Evolutionary conservation across 768 basidiomycete genomes (phyloP).

Genomic region (Leucosporidium creatinivorum): DNA sequence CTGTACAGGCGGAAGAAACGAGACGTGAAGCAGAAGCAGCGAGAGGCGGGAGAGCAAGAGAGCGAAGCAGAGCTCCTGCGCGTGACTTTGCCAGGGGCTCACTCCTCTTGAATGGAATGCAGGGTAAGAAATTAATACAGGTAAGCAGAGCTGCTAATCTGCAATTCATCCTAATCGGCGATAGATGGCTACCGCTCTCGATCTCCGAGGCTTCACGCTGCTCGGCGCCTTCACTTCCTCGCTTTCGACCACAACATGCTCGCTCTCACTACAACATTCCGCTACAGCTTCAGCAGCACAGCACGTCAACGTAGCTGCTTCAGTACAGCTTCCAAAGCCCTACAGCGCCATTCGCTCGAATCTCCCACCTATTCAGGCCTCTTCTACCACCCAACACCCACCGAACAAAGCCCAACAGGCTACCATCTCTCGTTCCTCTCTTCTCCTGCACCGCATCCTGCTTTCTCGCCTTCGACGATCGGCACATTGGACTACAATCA

Average conservation of each 20-base stretch:
- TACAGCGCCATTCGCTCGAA: slow-evolving; percentile 1
- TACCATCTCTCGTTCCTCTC: slow-evolving; percentile 26
- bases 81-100: too few species aligned
- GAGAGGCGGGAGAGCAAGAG: not conserved
- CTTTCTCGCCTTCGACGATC: slow-evolving; percentile 31
- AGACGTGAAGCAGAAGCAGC: not conserved
- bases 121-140: too few species aligned
- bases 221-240: too few species aligned
- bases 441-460: slow-evolving; percentile 11
- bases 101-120: too few species aligned
- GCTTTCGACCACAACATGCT: too few species aligned
- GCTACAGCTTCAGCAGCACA: too few species aligned
- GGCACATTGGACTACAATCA: slow-evolving; percentile 5
- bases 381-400: slow-evolving; percentile 17
- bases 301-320: not conserved
- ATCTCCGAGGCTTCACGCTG: too few species aligned
- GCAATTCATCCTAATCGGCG: too few species aligned
- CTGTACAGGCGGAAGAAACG: not conserved
- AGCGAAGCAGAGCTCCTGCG: not conserved
- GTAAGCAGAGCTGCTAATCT: too few species aligned
- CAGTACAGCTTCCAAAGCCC: not conserved
- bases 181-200: too few species aligned
- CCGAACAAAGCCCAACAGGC: not conserved
- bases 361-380: slow-evolving; percentile 15
- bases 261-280: too few species aligned